phyloP scores from a whole-genome alignment of 352 stramenopile species.

The Phytophthora syringae region DNA sequence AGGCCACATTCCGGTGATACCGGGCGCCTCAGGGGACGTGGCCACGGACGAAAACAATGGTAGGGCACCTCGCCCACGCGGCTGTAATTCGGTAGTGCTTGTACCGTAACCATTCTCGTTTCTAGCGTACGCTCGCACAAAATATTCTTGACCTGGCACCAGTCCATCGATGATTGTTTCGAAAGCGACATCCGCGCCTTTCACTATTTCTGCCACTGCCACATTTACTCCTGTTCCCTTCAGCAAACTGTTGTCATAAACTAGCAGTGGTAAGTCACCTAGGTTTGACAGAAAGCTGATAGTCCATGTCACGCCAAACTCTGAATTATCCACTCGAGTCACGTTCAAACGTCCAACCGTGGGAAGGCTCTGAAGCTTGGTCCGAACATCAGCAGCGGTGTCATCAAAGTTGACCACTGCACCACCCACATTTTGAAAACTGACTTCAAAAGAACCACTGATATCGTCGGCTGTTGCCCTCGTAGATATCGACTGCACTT shows the following conservation, averaged over 20 bases:
- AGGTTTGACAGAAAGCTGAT: conserved; percentile 78
- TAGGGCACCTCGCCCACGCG: conserved; percentile 57
- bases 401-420: conserved; percentile 76
- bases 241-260: conserved; percentile 35
- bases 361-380: conserved; percentile 73
- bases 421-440: conserved; percentile 65
- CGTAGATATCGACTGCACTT: conserved; percentile 70
- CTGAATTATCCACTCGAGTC: conserved; percentile 43
- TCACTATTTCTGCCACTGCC: conserved; percentile 55
- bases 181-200: conserved; percentile 66
- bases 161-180: conserved; percentile 69
- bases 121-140: conserved; percentile 63
- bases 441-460: conserved; percentile 61
- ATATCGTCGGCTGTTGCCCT: conserved; percentile 49
- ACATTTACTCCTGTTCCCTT: conserved; percentile 53
- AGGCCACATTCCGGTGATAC: conserved; percentile 51
- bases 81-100: conserved; percentile 67
- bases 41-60: conserved; percentile 50
- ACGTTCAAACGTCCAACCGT: conserved; percentile 73
- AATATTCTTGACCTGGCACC: conserved; percentile 53
- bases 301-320: conserved; percentile 67
- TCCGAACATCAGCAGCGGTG: conserved; percentile 67
- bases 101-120: conserved; percentile 75
- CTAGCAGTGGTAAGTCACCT: conserved; percentile 66
- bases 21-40: conserved; percentile 41